Conservation (phyloP, 345 rosid species). For the Turritis glabra region DNA sequence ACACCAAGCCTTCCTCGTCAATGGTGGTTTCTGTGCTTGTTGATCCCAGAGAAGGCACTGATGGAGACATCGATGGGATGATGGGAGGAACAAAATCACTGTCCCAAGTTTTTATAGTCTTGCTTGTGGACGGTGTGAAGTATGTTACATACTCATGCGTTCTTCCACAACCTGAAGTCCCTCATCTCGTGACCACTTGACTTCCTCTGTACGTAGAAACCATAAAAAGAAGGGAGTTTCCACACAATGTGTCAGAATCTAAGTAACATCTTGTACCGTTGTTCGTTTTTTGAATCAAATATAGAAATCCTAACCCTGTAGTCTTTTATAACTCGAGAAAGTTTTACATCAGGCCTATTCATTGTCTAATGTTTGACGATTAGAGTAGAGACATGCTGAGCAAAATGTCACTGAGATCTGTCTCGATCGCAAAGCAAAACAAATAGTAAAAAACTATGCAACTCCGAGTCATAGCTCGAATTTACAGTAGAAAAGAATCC, state of each 20-base stretch:
- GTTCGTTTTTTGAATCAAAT: background rate
- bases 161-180: slow-evolving; percentile 58
- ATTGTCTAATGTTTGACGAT: slow-evolving; percentile 9
- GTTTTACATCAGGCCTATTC: background rate
- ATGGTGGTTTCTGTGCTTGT: slow-evolving; percentile 84
- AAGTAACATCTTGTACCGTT: background rate
- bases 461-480: background rate
- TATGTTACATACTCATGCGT: slow-evolving; percentile 88
- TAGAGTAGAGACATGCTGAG: background rate
- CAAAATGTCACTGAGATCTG: background rate
- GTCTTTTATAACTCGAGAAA: background rate
- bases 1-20: slow-evolving; percentile 33
- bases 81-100: slow-evolving; percentile 57
- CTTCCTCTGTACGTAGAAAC: background rate
- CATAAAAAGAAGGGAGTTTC: slow-evolving; percentile 7
- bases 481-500: background rate
- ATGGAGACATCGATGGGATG: slow-evolving; percentile 56
- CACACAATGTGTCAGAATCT: background rate
- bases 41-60: slow-evolving; percentile 69
- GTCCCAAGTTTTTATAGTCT: slow-evolving; percentile 71
- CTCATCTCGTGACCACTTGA: slow-evolving; percentile 54
- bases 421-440: background rate
- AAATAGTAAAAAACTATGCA: background rate
- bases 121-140: slow-evolving; percentile 75
- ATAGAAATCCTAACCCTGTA: background rate